Evolutionary conservation across 2,329 filamentous ascomycete genomes (phyloP).

Genomic region (Daldinia sp.): DNA sequence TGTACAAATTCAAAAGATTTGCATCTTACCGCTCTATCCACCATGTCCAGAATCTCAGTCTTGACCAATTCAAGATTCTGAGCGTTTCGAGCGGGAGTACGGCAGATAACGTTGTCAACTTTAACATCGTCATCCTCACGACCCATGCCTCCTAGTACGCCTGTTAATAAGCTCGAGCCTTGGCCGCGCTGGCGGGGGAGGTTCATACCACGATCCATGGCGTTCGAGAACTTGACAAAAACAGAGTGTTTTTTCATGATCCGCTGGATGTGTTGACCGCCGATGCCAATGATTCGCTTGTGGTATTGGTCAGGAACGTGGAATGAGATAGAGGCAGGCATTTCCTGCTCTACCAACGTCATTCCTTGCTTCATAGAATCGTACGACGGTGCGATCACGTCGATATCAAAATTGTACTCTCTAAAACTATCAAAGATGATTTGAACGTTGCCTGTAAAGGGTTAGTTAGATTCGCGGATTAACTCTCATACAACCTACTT

Average conservation of each 20-base stretch:
- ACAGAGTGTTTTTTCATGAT: constrained; percentile 99
- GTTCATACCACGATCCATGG: constrained; percentile 86
- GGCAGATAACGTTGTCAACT: constrained; percentile 98
- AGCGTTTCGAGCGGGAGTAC: constrained; percentile 95
- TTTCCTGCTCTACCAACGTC: constrained; percentile 95
- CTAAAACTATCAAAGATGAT: constrained; percentile 99
- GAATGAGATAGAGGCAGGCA: constrained; percentile 99
- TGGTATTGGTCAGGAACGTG: constrained; percentile 99
- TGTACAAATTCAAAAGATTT: neutral
- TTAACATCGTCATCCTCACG: constrained; percentile 98
- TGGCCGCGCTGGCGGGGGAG: neutral
- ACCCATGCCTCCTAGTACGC: constrained; percentile 73
- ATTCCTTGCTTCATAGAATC: constrained; percentile 95
- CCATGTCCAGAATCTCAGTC: constrained; percentile 99
- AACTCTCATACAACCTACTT: constrained; percentile 64
- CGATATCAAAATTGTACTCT: constrained; percentile 99
- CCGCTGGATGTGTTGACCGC: constrained; percentile 97
- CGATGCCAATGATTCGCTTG: constrained; percentile 98
- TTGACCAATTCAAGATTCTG: constrained; percentile 97
- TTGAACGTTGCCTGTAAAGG: constrained; percentile 81
- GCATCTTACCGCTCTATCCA: constrained; percentile 83
- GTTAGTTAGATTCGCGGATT: constrained; percentile 45
- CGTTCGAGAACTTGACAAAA: constrained; percentile 99
- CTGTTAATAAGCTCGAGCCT: constrained; percentile 47
- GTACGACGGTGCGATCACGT: constrained; percentile 92